Evolutionary conservation across 2,329 filamentous ascomycete species (phyloP).

Genomic region (Didymella keratinophila): DNA sequence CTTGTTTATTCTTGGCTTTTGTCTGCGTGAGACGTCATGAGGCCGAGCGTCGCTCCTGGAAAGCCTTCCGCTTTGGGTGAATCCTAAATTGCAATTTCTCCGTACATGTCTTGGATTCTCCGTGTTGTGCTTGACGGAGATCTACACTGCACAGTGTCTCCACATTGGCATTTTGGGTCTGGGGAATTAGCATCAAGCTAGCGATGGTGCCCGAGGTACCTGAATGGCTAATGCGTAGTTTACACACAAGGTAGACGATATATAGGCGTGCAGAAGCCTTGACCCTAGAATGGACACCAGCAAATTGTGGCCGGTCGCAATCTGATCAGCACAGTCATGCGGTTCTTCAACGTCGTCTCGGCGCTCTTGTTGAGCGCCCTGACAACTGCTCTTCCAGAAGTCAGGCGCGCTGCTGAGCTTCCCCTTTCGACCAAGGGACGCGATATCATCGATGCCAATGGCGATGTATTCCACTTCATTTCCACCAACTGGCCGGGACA

Average conservation of each 20-base stretch:
- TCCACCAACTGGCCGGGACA: constrained; percentile 70
- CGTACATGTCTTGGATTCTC: constrained; percentile 5
- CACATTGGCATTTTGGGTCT: background rate
- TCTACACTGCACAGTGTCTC: constrained; percentile 9
- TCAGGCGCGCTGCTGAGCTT: constrained; percentile 32
- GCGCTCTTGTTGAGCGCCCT: constrained; percentile 27
- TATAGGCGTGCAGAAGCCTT: constrained; percentile 6
- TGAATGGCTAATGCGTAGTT: background rate
- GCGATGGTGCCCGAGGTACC: background rate
- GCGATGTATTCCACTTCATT: constrained; percentile 54
- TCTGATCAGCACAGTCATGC: constrained; percentile 20
- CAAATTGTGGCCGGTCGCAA: background rate
- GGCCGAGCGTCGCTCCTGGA: background rate
- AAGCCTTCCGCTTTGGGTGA: background rate
- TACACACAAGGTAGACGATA: background rate
- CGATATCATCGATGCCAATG: constrained; percentile 48
- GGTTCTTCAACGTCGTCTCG: constrained; percentile 18
- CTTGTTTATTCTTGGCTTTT: background rate
- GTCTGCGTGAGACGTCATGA: background rate
- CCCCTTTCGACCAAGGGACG: constrained; percentile 42
- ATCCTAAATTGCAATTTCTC: background rate
- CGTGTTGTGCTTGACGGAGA: background rate
- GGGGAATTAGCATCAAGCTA: constrained; percentile 1
- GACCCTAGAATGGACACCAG: background rate
- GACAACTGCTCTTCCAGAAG: constrained; percentile 26